Percentiles rank a stretch among this genome's conserved stretches.
Evolutionary conservation across 2,329 filamentous ascomycete genomes (phyloP).

Genomic region (Cordyceps javanica): DNA sequence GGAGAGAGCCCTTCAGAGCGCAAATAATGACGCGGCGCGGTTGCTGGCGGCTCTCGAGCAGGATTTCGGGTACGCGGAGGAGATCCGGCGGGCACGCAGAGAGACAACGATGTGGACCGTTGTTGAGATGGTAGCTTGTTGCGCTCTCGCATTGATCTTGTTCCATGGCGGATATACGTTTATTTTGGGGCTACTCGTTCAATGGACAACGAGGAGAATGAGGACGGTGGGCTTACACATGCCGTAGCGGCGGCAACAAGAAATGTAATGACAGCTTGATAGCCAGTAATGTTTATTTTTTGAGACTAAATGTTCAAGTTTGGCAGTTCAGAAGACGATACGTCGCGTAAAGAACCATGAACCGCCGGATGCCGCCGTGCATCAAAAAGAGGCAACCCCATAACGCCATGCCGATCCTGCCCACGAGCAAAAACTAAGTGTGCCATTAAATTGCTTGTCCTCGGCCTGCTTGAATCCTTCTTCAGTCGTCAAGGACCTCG

Average conservation of each 20-base stretch:
- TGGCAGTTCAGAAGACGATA: too few relatives aligned
- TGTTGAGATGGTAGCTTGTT: not conserved
- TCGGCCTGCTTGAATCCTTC: not conserved
- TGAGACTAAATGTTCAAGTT: not conserved
- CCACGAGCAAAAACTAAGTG: not conserved
- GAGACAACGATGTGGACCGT: not conserved
- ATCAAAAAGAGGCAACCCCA: not conserved
- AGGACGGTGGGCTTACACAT: not conserved
- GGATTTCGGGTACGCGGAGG: not conserved
- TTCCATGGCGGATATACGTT: not conserved
- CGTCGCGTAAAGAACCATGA: not conserved
- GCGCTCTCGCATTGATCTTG: not conserved
- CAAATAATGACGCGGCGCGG: not conserved
- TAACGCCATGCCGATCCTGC: not conserved
- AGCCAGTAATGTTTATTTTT: not conserved
- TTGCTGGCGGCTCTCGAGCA: not conserved
- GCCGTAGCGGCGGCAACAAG: not conserved
- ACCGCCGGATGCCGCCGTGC: not conserved
- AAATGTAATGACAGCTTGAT: not conserved
- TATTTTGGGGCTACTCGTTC: not conserved
- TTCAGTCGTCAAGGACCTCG: constrained; percentile 27
- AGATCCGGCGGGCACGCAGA: not conserved
- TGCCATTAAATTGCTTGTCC: not conserved
- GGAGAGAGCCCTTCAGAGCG: not conserved
- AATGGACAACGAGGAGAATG: not conserved